Evolutionary conservation across 768 basidiomycete species (phyloP).

Genomic region (Auricularia sp.): DNA sequence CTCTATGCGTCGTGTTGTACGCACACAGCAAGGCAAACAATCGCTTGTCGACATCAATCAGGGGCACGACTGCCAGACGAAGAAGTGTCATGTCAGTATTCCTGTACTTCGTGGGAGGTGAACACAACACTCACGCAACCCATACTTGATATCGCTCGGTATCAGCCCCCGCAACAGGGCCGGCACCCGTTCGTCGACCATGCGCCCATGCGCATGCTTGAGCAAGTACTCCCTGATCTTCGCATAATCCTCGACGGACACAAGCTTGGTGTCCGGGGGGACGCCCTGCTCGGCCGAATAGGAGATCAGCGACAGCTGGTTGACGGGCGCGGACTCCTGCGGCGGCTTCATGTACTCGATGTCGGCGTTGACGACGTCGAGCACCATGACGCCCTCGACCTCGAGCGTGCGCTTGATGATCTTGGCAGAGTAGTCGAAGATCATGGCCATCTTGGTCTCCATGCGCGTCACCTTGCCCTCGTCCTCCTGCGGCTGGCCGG

Average conservation of each 20-base stretch:
- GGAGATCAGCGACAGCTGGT: slow-evolving; percentile 55
- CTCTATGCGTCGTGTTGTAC: slow-evolving; percentile 75
- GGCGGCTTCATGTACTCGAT: slow-evolving; percentile 23
- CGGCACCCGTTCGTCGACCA: slow-evolving; percentile 80
- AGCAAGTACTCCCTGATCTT: slow-evolving; percentile 68
- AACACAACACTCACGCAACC: slow-evolving; percentile 53
- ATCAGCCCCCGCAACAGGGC: slow-evolving; percentile 74
- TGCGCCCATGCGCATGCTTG: slow-evolving; percentile 73
- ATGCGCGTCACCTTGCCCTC: slow-evolving; percentile 19
- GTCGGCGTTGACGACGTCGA: slow-evolving; percentile 89
- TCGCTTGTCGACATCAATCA: slow-evolving; percentile 86
- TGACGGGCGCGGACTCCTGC: slow-evolving; percentile 58
- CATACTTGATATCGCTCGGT: slow-evolving; percentile 74
- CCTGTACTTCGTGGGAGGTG: neutral
- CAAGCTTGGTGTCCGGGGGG: slow-evolving; percentile 40
- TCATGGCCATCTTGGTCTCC: slow-evolving; percentile 61
- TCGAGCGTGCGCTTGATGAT: slow-evolving; percentile 85
- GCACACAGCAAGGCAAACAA: slow-evolving; percentile 87
- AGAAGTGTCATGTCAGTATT: slow-evolving; percentile 4
- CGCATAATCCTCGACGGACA: slow-evolving; percentile 63
- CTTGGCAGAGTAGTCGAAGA: slow-evolving; percentile 84
- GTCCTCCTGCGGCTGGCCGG: slow-evolving; percentile 39
- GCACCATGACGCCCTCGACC: slow-evolving; percentile 82
- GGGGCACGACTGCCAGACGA: slow-evolving; percentile 58
- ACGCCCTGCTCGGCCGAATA: slow-evolving; percentile 47